Base-by-base conservation (phyloP, 2,329 filamentous ascomycete genomes). In the Tympanopsis confertula region DNA sequence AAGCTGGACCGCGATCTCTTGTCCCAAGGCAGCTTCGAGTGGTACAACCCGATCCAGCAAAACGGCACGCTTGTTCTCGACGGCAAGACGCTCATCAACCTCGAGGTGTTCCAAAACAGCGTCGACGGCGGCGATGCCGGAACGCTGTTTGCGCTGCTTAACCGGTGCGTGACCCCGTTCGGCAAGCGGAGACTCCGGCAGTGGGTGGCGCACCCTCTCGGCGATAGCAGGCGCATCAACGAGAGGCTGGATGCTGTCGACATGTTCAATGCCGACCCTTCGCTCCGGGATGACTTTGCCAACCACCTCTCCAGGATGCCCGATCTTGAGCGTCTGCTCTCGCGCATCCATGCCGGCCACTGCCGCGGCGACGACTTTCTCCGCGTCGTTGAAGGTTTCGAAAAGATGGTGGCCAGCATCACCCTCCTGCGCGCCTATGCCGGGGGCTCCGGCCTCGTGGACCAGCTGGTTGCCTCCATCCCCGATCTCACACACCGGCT, bases 401-500 rank as follows among this genome's bases (percentile, higher is more conserved):
- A 96, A 62, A 89, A 95, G 58, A 96, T 98, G 35, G 87, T 95
- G 44, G 91, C 94, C 55, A 94, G 88, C 1, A 86, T 94, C 71
- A 74, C 77, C 38, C 69, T 96, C 18, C 70, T 96, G 1, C 69
- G 72, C 35, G 71, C 79, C 5, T 83, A 84, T 48, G 76, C 80
- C 38, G 74, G 79, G n/a, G 84, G 82, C n/a, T 81, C 86, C 36
- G 84, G 86, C 3, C 71, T 96, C 3, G 81, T 98, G 29, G 84
- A 87, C 41, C 79, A 86, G 38, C 73, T 98, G 28, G 76, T 95
- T 32, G 63, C 74, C 0, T 71, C 81, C 1, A 94, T 98, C 87
- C 91, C 91, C 0, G 74, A 94, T 50, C 71, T 98, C 3, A 69
- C 69, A 15, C 71, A 78, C 22, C 74, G 82, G 5, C 63, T 98